Evolutionary conservation across 495 filamentous ascomycete genomes (phyloP), one percentile per base, ranked within the genome.

Genomic region (Neurospora discreta): DNA sequence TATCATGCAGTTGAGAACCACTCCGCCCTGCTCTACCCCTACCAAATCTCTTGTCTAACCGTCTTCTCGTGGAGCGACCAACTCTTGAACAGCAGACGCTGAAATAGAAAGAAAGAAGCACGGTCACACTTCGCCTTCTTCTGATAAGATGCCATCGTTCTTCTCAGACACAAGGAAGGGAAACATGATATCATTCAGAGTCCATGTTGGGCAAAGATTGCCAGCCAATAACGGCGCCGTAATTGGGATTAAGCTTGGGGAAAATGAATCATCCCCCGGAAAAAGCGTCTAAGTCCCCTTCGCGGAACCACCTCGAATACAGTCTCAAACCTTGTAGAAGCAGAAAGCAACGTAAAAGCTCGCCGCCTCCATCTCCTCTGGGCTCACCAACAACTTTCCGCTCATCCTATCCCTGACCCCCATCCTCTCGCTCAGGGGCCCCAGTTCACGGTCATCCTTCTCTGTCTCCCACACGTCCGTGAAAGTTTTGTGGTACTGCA

Each of bases 341-440:
- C 93, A 95, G 79, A 97, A 97, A 15, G 91, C 93, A 73, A 94
- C 87, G 77, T 97, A 97, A 78, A 97, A 97, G 75, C 89, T 90
- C 30, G 91, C 93, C 72, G 93, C 94, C 77, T 96, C 92, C 88
- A 96, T 90, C 83, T 97, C 94, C 79, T 94, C 90, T 18, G 89
- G 82, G 6, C 86, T 90, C 74, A 95, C 92, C 13, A 89, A 76
- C 70, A 97, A 79, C 39, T 82, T 81, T 10, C 93, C 93, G 16
- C 87, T 86, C 42, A 84, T 83, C 20, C 92, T 86, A 73, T 90
- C 91, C 39, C 92, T 85, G 3, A 98, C 95, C 6, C 93, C 92
- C 96, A 99, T 99, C 5, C 93, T 88, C 83, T 98, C 94, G 75
- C 93, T 95, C 71, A 99, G 81, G 4, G 90, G 87, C 0, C 93